Percentiles rank a stretch among this genome's conserved stretches.
Evolutionary conservation across 1,139 yeast species (phyloP).

Genomic region (Kazachstania sp.): DNA sequence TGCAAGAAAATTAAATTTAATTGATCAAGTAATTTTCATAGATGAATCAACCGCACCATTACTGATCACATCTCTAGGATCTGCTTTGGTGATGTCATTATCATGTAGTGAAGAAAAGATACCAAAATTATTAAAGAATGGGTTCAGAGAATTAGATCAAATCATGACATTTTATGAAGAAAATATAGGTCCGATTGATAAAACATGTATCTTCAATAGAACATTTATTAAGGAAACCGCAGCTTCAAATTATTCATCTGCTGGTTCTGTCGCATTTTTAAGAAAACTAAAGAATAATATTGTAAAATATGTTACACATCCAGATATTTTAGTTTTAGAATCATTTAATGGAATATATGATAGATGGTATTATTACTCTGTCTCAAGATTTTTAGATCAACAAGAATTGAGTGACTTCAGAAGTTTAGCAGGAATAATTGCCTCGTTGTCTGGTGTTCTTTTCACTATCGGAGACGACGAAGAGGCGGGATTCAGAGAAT

Average conservation of each 20-base stretch:
- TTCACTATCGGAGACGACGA: slow-evolving; percentile 32
- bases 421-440: slow-evolving; percentile 54
- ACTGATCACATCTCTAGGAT: slow-evolving; percentile 22
- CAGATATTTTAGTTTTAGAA: slow-evolving; percentile 52
- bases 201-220: slow-evolving; percentile 31
- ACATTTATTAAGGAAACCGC: slow-evolving; percentile 45
- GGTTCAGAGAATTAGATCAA: slow-evolving; percentile 15
- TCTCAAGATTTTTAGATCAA: slow-evolving; percentile 21
- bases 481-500: slow-evolving; percentile 25
- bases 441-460: slow-evolving; percentile 51
- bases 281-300: slow-evolving; percentile 53
- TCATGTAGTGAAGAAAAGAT: slow-evolving; percentile 19
- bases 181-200: slow-evolving; percentile 14
- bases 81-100: slow-evolving; percentile 25
- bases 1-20: slow-evolving; percentile 8
- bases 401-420: slow-evolving; percentile 38
- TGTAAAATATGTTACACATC: slow-evolving; percentile 43
- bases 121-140: slow-evolving; percentile 15
- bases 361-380: slow-evolving; percentile 38
- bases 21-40: slow-evolving; percentile 12
- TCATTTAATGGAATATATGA: slow-evolving; percentile 55
- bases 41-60: slow-evolving; percentile 19
- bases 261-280: slow-evolving; percentile 76
- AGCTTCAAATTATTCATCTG: slow-evolving; percentile 53
- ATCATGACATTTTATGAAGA: slow-evolving; percentile 16